phyloP scores from a whole-genome alignment of 176 grass and related monocot species.

The Oryza longistaminata region DNA sequence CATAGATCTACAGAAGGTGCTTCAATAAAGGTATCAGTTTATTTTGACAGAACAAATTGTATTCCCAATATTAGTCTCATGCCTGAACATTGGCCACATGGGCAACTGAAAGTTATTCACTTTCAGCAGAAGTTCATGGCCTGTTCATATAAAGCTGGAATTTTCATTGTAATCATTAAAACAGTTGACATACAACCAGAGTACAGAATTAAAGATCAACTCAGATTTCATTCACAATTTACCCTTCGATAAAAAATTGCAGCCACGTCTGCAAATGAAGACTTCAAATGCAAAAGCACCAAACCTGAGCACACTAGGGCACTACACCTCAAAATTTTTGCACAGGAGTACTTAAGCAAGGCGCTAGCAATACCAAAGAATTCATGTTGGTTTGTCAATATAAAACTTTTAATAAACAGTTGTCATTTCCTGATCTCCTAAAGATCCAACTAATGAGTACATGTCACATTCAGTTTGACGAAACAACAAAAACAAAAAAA shows the following conservation, averaged over 20 bases:
- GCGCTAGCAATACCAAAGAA: neutral
- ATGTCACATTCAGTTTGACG: neutral
- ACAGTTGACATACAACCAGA: too few species aligned
- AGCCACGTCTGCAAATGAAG: neutral
- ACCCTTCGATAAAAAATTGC: neutral
- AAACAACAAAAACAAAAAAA: neutral
- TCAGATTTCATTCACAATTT: neutral
- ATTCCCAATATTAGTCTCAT: neutral
- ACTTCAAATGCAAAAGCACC: neutral
- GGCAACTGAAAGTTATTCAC: neutral
- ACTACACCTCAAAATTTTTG: neutral
- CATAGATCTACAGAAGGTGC: too few species aligned
- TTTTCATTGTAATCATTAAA: neutral
- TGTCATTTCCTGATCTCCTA: neutral
- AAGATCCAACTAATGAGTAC: neutral
- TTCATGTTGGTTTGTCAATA: neutral
- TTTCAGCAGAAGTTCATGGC: neutral
- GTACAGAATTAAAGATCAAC: neutral
- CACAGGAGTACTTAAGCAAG: neutral
- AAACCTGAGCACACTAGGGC: neutral
- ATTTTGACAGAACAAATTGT: neutral
- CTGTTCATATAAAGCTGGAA: neutral
- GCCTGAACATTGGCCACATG: neutral
- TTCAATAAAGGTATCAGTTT: neutral
- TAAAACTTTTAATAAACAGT: neutral